A percentile compares a stretch with the other conserved stretches of the same genome.
phyloP scores from a whole-genome alignment of 1,284 basidiomycete genomes.

The Paramarasmius palmivorus region DNA sequence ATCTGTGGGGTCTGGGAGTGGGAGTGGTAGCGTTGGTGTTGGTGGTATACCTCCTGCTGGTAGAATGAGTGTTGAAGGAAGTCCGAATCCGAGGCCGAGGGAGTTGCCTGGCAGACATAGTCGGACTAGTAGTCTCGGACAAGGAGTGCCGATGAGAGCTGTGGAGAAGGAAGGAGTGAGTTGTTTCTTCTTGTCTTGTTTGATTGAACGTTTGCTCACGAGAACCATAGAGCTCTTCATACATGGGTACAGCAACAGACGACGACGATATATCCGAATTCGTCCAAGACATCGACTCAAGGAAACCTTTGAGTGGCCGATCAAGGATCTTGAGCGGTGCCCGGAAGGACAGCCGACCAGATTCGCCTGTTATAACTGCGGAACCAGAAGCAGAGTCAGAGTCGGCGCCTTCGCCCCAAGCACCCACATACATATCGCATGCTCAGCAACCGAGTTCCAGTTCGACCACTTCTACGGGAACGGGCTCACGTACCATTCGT shows the following conservation, averaged over 20 bases:
- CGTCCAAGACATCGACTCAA: conserved; percentile 70
- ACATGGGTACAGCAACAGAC: conserved; percentile 52
- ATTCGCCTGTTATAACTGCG: too few relatives aligned
- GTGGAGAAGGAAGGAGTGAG: background rate
- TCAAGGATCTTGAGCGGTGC: conserved; percentile 26
- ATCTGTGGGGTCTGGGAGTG: conserved; percentile 17
- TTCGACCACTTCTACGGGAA: conserved; percentile 6
- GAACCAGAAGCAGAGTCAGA: background rate
- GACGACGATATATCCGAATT: conserved; percentile 77
- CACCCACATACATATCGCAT: background rate
- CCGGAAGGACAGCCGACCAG: too few relatives aligned
- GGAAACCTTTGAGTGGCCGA: conserved; percentile 58
- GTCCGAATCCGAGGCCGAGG: conserved; percentile 15
- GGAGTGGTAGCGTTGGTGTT: conserved; percentile 13
- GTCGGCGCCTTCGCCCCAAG: background rate
- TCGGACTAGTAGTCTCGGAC: conserved; percentile 2
- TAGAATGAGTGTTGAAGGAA: conserved; percentile 34
- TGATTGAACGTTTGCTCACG: background rate
- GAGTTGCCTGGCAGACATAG: conserved; percentile 2
- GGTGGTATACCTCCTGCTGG: conserved; percentile 19
- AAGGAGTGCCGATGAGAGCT: background rate
- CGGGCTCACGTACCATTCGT: conserved; percentile 7
- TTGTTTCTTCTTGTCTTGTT: background rate
- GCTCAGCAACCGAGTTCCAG: background rate
- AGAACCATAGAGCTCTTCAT: conserved; percentile 39